phyloP scores from a whole-genome alignment of 2,329 filamentous ascomycete species.

The Hypoxylon sp. region DNA sequence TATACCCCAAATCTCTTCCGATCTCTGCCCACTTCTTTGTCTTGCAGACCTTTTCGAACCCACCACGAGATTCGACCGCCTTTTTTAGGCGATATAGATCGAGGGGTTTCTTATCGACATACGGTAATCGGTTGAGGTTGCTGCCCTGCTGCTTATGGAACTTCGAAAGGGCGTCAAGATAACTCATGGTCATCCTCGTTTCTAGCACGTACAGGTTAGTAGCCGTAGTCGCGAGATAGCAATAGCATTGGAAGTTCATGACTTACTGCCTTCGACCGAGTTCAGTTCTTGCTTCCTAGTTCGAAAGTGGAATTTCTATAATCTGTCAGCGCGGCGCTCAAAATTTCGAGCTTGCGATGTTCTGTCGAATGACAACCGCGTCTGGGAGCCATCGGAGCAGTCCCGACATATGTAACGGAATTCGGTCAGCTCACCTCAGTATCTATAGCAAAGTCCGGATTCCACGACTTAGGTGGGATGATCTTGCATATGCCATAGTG shows the following conservation, averaged over 20 bases:
- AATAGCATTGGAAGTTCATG: slow-evolving; percentile 15
- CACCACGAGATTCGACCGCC: slow-evolving; percentile 91
- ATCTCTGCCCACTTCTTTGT: slow-evolving; percentile 99
- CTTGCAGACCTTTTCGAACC: slow-evolving; percentile 97
- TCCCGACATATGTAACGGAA: not conserved
- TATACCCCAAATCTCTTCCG: slow-evolving; percentile 94
- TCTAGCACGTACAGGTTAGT: slow-evolving; percentile 61
- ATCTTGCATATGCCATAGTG: slow-evolving; percentile 96
- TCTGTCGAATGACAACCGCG: not conserved
- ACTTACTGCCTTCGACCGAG: slow-evolving; percentile 95
- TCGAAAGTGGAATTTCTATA: slow-evolving; percentile 92
- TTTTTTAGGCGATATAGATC: slow-evolving; percentile 97
- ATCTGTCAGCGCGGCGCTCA: slow-evolving; percentile 27
- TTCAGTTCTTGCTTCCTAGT: slow-evolving; percentile 97
- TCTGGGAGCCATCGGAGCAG: not conserved
- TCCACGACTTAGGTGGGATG: slow-evolving; percentile 93
- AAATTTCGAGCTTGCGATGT: not conserved
- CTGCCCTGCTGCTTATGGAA: slow-evolving; percentile 98
- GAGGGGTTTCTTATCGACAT: slow-evolving; percentile 96
- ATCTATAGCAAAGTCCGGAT: slow-evolving; percentile 94
- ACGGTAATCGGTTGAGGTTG: slow-evolving; percentile 92
- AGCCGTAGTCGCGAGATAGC: slow-evolving; percentile 20
- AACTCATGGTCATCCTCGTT: slow-evolving; percentile 94
- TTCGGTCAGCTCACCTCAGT: slow-evolving; percentile 77
- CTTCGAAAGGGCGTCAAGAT: slow-evolving; percentile 93